Conservation (phyloP, 768 basidiomycete genomes). For the Pleurotus eryngii region DNA sequence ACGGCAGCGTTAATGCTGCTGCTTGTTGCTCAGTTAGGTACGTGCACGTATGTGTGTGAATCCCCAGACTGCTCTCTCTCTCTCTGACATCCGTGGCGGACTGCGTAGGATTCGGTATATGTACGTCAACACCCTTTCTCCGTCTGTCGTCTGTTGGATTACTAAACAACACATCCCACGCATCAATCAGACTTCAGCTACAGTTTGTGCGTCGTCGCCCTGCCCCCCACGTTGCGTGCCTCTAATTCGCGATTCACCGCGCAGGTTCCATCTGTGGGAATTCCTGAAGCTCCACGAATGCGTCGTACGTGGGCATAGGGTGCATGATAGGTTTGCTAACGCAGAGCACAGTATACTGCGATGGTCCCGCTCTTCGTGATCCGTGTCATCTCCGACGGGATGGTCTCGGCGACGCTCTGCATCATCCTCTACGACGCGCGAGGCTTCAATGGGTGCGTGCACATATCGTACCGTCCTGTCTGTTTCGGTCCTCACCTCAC, state of each 20-base stretch:
- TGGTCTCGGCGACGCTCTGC: neutral
- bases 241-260: neutral
- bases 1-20: neutral
- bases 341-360: neutral
- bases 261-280: slow-evolving; percentile 2
- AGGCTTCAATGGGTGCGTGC: neutral
- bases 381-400: neutral
- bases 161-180: neutral
- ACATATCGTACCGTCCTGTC: too few relatives aligned
- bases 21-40: too few relatives aligned
- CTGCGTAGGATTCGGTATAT: neutral
- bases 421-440: neutral
- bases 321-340: neutral
- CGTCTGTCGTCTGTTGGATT: neutral
- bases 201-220: neutral
- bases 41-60: neutral
- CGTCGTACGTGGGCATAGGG: neutral
- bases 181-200: neutral
- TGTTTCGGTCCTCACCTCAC: too few relatives aligned
- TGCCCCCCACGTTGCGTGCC: neutral
- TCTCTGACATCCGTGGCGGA: neutral
- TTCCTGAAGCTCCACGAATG: neutral
- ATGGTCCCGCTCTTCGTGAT: slow-evolving; percentile 3
- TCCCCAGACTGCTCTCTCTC: neutral
- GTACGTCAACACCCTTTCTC: neutral